Evolutionary conservation across 768 basidiomycete genomes (phyloP).

Genomic region (Mycena chlorophos): DNA sequence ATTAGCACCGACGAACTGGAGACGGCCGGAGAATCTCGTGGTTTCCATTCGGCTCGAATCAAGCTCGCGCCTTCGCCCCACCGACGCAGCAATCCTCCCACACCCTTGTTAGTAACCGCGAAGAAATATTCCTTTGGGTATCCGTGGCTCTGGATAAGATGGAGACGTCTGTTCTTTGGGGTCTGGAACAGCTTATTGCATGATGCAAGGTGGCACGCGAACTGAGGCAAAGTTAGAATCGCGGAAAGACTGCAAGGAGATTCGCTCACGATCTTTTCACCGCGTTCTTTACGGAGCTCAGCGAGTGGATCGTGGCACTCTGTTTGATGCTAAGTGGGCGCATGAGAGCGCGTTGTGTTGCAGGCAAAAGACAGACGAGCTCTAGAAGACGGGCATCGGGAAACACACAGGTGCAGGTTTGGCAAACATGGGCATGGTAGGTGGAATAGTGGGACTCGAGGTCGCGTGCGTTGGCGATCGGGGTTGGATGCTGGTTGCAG

Average conservation of each 20-base stretch:
- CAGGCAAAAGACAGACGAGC: constrained; percentile 56
- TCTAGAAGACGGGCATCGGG: constrained; percentile 79
- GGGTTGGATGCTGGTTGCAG: constrained; percentile 66
- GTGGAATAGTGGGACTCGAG: constrained; percentile 82
- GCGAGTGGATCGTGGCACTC: constrained; percentile 89
- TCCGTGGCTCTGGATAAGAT: constrained; percentile 78
- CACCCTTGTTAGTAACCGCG: constrained; percentile 87
- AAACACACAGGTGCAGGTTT: constrained; percentile 79
- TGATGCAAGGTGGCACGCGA: constrained; percentile 70
- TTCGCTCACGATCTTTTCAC: constrained; percentile 78
- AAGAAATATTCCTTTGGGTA: constrained; percentile 93
- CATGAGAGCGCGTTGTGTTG: constrained; percentile 3
- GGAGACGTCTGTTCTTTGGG: constrained; percentile 75
- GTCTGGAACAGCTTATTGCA: constrained; percentile 64
- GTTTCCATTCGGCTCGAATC: constrained; percentile 72
- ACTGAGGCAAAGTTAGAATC: constrained; percentile 39
- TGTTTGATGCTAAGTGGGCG: constrained; percentile 61
- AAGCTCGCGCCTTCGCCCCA: constrained; percentile 88
- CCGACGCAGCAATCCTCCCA: constrained; percentile 72
- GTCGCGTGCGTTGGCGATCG: constrained; percentile 64
- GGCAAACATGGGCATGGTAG: constrained; percentile 84
- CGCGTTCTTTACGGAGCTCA: constrained; percentile 71
- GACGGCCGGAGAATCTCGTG: constrained; percentile 15
- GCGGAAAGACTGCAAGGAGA: constrained; percentile 1
- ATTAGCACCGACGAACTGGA: constrained; percentile 12